These are phyloP conservation scores for Lobosporangium transversale DNA, from an alignment of 192 early-diverging fungal genomes.

Conservation along the genomic window DNA sequence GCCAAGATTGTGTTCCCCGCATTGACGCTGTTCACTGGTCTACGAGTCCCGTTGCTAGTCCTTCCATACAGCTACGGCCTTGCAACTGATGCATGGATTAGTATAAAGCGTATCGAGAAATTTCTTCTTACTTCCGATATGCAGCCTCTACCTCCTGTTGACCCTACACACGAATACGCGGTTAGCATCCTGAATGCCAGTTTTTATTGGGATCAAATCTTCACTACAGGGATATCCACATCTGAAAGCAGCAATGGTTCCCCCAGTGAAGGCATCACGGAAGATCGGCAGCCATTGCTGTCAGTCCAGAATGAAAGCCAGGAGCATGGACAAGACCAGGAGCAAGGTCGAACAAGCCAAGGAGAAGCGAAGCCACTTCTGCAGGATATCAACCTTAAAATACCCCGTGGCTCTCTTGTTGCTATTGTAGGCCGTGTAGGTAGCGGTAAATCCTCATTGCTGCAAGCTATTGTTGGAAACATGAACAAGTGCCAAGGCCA, in stretches of 20 bases:
- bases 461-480: slow-evolving; percentile 86
- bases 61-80: slow-evolving; percentile 54
- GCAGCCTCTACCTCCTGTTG: slow-evolving; percentile 54
- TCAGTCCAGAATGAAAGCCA: too few species aligned
- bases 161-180: slow-evolving; percentile 54
- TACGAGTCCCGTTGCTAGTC: slow-evolving; percentile 57
- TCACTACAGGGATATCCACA: slow-evolving; percentile 24
- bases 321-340: not conserved
- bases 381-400: slow-evolving; percentile 51
- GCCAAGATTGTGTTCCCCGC: slow-evolving; percentile 56
- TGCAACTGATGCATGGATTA: slow-evolving; percentile 50
- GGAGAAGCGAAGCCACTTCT: slow-evolving; percentile 38
- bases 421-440: slow-evolving; percentile 88
- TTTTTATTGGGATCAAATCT: slow-evolving; percentile 70
- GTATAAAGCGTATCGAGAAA: slow-evolving; percentile 50
- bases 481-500: slow-evolving; percentile 68
- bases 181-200: slow-evolving; percentile 67
- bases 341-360: not conserved
- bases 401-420: slow-evolving; percentile 62
- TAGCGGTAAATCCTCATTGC: slow-evolving; percentile 85
- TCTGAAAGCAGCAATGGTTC: not conserved
- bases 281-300: slow-evolving; percentile 11
- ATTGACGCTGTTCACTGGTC: slow-evolving; percentile 58
- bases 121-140: slow-evolving; percentile 68
- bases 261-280: not conserved